Evolutionary conservation across 1,284 basidiomycete species (phyloP).

Genomic region (Marasmius fiardii): DNA sequence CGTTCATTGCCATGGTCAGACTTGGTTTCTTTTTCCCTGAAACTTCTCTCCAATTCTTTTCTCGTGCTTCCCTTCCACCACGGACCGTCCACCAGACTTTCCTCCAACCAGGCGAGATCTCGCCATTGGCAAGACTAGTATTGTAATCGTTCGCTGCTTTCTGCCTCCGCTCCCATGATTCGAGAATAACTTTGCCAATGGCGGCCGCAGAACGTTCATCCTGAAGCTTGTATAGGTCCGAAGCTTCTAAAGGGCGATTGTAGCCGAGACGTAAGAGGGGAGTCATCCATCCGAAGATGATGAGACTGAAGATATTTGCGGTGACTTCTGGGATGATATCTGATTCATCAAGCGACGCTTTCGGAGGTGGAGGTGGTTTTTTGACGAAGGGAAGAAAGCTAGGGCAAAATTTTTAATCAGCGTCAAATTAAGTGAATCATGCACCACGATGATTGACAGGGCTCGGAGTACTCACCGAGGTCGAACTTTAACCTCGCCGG

Average conservation of each 20-base stretch:
- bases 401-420: too few relatives aligned
- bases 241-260: constrained; percentile 74
- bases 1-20: constrained; percentile 74
- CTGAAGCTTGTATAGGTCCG: constrained; percentile 84
- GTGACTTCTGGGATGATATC: constrained; percentile 43
- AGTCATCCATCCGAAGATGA: constrained; percentile 71
- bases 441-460: too few relatives aligned
- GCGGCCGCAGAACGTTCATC: constrained; percentile 52
- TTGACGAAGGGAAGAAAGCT: too few relatives aligned
- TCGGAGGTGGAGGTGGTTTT: constrained; percentile 25
- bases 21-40: constrained; percentile 67
- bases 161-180: constrained; percentile 62
- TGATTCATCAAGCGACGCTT: constrained; percentile 42
- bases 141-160: constrained; percentile 71
- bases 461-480: too few relatives aligned
- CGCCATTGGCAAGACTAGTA: constrained; percentile 55
- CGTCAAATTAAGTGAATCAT: too few relatives aligned
- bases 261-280: constrained; percentile 68
- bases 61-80: constrained; percentile 49
- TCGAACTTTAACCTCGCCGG: too few relatives aligned
- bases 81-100: constrained; percentile 60
- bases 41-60: constrained; percentile 62
- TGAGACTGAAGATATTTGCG: constrained; percentile 36
- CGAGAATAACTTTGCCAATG: constrained; percentile 62
- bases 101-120: constrained; percentile 53